Percentiles rank a stretch among this genome's conserved stretches.
phyloP scores from a whole-genome alignment of 2,329 filamentous ascomycete genomes.

The Neonectria ditissima region DNA sequence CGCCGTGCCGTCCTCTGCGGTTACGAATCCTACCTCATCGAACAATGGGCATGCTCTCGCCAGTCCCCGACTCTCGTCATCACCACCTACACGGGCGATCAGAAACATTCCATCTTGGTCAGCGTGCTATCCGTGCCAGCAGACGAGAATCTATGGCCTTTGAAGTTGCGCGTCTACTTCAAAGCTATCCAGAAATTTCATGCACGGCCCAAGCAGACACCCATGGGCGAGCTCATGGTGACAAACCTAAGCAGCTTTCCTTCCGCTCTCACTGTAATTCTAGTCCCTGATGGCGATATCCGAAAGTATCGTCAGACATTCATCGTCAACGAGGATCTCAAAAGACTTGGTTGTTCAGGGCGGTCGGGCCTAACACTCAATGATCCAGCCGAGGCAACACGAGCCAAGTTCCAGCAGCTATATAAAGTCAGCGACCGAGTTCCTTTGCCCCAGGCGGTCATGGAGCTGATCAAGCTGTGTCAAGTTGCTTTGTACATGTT shows the following conservation, averaged over 20 bases:
- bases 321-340: conserved; percentile 94
- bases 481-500: conserved; percentile 91
- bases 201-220: conserved; percentile 84
- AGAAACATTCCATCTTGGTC: conserved; percentile 80
- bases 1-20: conserved; percentile 77
- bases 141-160: conserved; percentile 84
- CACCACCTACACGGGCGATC: conserved; percentile 91
- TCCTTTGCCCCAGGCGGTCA: conserved; percentile 79
- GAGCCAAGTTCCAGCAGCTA: conserved; percentile 91
- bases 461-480: conserved; percentile 91
- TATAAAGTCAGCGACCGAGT: conserved; percentile 90
- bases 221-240: conserved; percentile 87
- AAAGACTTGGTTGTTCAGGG: conserved; percentile 91
- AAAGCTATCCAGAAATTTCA: conserved; percentile 87
- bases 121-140: conserved; percentile 85
- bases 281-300: conserved; percentile 87
- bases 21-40: conserved; percentile 94
- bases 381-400: conserved; percentile 81
- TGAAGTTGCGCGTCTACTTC: conserved; percentile 84
- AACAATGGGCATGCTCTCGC: conserved; percentile 97
- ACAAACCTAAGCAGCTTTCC: conserved; percentile 95
- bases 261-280: conserved; percentile 90
- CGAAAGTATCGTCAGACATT: conserved; percentile 84
- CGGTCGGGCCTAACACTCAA: conserved; percentile 86
- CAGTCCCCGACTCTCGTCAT: conserved; percentile 91